phyloP scores from a whole-genome alignment of 768 basidiomycete species.

The Podaxis mareebaensis region DNA sequence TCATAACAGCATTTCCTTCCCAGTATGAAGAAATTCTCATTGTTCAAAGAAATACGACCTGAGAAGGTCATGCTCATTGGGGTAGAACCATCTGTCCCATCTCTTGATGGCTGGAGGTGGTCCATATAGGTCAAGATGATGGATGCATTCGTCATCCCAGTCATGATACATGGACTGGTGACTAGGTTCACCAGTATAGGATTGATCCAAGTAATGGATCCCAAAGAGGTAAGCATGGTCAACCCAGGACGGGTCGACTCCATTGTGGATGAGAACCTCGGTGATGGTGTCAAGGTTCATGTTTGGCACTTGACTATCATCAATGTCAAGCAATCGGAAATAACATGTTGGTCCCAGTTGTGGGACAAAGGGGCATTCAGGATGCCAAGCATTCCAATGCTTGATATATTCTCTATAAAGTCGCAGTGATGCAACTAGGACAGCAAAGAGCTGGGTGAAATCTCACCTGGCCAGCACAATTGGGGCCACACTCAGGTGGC shows the following conservation, averaged over 20 bases:
- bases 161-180: not conserved
- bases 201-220: not conserved
- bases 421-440: not conserved
- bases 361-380: not conserved
- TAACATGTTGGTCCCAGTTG: not conserved
- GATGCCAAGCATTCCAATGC: not conserved
- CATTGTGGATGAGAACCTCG: not conserved
- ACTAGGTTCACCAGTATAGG: not conserved
- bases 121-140: too few relatives aligned
- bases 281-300: not conserved
- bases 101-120: too few relatives aligned
- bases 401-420: not conserved
- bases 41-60: too few relatives aligned
- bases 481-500: accelerated
- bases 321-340: not conserved
- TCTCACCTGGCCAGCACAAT: not conserved
- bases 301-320: not conserved
- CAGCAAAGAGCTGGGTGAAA: not conserved
- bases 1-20: too few relatives aligned
- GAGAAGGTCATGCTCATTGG: too few relatives aligned
- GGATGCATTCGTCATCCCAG: too few relatives aligned
- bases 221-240: not conserved
- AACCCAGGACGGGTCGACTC: not conserved
- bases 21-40: too few relatives aligned
- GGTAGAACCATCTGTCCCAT: too few relatives aligned